Percentiles rank a stretch among this genome's conserved stretches.
phyloP scores from a whole-genome alignment of 331 rosid species.

The Ulmus americana region DNA sequence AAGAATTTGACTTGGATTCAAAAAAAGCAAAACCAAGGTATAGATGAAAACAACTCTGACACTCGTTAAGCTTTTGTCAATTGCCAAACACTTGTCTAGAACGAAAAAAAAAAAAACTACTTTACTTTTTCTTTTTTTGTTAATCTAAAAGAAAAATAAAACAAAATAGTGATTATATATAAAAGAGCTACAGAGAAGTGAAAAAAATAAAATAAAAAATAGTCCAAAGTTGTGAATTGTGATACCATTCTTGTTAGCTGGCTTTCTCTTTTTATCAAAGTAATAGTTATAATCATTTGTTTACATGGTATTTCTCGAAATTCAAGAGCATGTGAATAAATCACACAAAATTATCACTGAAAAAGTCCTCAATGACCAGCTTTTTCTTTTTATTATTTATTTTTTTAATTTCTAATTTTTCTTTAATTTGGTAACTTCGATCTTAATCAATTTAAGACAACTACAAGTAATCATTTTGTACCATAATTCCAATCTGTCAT shows the following conservation, averaged over 20 bases:
- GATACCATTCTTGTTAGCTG: conserved; percentile 17
- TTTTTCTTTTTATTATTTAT: conserved; percentile 3
- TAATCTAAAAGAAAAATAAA: not conserved
- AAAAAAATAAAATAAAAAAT: not conserved
- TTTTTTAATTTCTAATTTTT: not conserved
- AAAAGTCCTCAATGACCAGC: conserved; percentile 30
- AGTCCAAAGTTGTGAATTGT: not conserved
- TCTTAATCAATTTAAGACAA: conserved; percentile 27
- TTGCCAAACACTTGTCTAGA: not conserved
- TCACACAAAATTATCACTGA: conserved; percentile 15
- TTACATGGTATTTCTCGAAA: conserved; percentile 35
- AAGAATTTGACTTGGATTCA: conserved; percentile 40
- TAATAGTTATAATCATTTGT: conserved; percentile 20
- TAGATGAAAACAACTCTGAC: conserved; percentile 5
- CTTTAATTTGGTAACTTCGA: conserved; percentile 13
- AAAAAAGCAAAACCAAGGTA: conserved; percentile 23
- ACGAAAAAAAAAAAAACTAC: not conserved
- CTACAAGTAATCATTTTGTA: conserved; percentile 26
- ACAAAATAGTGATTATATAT: not conserved
- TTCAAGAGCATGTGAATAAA: conserved; percentile 42
- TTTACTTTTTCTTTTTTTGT: not conserved
- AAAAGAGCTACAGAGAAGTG: not conserved
- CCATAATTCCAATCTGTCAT: conserved; percentile 27
- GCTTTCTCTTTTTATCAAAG: conserved; percentile 9
- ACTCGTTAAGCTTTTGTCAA: conserved; percentile 19